These are phyloP conservation scores for Chaetomiaceae sp. DNA, from an alignment of 2,329 filamentous ascomycete species.

Conservation along the genomic window DNA sequence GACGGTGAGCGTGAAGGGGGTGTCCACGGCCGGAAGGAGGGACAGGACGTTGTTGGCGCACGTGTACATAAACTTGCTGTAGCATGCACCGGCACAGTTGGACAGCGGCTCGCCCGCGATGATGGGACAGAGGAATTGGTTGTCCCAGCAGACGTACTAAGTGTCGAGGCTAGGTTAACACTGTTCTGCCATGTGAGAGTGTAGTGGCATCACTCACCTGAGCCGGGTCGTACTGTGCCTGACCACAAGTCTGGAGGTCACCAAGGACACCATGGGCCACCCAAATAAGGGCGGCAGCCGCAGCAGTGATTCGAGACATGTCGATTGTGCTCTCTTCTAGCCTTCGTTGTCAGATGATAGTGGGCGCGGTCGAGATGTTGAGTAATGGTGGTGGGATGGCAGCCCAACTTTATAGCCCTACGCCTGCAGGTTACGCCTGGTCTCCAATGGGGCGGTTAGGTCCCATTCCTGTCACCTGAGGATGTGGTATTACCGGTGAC, in stretches of 20 bases:
- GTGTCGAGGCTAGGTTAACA: neutral
- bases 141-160: conserved; percentile 32
- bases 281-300: conserved; percentile 16
- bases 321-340: neutral
- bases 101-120: conserved; percentile 33
- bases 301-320: conserved; percentile 20
- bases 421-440: too few relatives aligned
- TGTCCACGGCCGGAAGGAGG: conserved; percentile 24
- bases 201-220: conserved; percentile 16
- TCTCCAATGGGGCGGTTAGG: too few relatives aligned
- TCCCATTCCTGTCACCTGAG: too few relatives aligned
- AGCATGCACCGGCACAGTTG: conserved; percentile 34
- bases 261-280: conserved; percentile 14
- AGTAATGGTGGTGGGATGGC: neutral
- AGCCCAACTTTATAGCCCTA: neutral
- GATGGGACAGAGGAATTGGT: conserved; percentile 33
- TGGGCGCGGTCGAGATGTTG: too few relatives aligned
- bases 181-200: neutral
- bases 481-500: neutral
- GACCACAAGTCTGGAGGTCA: conserved; percentile 23
- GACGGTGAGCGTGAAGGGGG: conserved; percentile 30
- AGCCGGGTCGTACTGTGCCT: conserved; percentile 25
- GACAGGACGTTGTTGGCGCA: conserved; percentile 28
- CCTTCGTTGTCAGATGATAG: too few relatives aligned
- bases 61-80: conserved; percentile 34